Evolutionary conservation across 2,329 filamentous ascomycete species (phyloP).

Genomic region (Diaporthe velutina): DNA sequence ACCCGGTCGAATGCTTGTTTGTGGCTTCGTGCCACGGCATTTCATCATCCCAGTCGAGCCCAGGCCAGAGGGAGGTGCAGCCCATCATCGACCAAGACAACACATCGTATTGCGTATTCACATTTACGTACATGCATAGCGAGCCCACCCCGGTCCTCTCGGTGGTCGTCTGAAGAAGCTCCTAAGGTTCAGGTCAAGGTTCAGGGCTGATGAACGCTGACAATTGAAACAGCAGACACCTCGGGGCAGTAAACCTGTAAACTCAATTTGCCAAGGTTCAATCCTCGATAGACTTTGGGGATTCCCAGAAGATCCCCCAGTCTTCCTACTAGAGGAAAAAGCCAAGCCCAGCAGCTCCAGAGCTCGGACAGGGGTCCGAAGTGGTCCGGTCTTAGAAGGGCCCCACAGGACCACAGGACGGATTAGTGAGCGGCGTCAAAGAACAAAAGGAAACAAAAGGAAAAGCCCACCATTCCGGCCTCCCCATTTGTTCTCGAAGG

Average conservation of each 20-base stretch:
- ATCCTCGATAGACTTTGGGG: conserved; percentile 3
- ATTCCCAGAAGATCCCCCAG: not conserved
- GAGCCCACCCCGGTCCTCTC: too few relatives aligned
- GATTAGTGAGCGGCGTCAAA: not conserved
- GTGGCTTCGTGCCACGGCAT: not conserved
- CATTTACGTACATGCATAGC: not conserved
- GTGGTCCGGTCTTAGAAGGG: not conserved
- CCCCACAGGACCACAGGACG: not conserved
- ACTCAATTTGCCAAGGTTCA: conserved; percentile 28
- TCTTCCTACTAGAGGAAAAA: not conserved
- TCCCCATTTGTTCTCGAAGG: not conserved
- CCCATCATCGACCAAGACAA: not conserved
- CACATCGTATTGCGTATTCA: not conserved
- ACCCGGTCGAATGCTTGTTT: not conserved
- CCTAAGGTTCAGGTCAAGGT: conserved; percentile 15
- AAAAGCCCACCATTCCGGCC: not conserved
- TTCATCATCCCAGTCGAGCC: not conserved
- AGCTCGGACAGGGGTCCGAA: not conserved
- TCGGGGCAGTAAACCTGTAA: not conserved
- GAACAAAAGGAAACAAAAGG: not conserved
- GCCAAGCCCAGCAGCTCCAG: not conserved
- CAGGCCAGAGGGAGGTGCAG: not conserved
- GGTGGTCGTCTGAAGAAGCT: conserved; percentile 25
- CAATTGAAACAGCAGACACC: conserved; percentile 7
- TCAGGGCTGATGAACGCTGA: conserved; percentile 3